phyloP scores from a whole-genome alignment of 257 asterid species.

The Phtheirospermum japonicum region DNA sequence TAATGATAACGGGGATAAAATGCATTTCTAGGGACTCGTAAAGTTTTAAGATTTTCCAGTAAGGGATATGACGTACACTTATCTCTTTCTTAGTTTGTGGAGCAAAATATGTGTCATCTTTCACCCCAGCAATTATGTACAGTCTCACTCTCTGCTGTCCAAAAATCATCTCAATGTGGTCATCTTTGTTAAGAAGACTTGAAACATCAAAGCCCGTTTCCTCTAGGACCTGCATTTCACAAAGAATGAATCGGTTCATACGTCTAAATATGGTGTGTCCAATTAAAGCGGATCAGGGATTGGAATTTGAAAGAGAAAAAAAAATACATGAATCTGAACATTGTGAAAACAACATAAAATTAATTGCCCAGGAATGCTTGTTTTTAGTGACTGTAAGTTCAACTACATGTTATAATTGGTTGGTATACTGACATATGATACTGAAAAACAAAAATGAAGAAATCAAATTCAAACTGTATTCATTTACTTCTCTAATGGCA shows the following conservation, averaged over 20 bases:
- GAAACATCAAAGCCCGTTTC: conserved; percentile 90
- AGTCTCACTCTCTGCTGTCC: conserved; percentile 86
- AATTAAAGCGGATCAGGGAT: too few species aligned
- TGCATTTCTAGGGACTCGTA: conserved; percentile 8
- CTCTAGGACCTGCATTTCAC: conserved; percentile 63
- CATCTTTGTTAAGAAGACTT: conserved; percentile 58
- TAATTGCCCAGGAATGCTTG: not conserved
- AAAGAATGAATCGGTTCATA: too few species aligned
- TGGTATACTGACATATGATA: not conserved
- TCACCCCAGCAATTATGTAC: conserved; percentile 75
- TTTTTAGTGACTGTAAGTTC: not conserved
- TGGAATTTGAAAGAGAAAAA: too few species aligned
- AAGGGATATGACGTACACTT: conserved; percentile 48
- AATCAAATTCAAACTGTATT: too few species aligned
- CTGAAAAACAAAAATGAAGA: too few species aligned
- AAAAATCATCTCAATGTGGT: conserved; percentile 70
- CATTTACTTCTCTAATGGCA: conserved; percentile 77
- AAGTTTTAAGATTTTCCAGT: not conserved
- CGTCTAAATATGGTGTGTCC: too few species aligned
- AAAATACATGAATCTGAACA: conserved; percentile 2
- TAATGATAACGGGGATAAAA: too few species aligned
- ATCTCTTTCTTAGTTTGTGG: conserved; percentile 83
- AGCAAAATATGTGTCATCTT: conserved; percentile 73
- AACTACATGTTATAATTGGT: not conserved
- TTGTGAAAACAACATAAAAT: too few species aligned